Percentiles rank a stretch among this genome's conserved stretches.
These are phyloP conservation scores for Venturia asperata DNA, from an alignment of 2,329 filamentous ascomycete genomes.

Conservation along the genomic window DNA sequence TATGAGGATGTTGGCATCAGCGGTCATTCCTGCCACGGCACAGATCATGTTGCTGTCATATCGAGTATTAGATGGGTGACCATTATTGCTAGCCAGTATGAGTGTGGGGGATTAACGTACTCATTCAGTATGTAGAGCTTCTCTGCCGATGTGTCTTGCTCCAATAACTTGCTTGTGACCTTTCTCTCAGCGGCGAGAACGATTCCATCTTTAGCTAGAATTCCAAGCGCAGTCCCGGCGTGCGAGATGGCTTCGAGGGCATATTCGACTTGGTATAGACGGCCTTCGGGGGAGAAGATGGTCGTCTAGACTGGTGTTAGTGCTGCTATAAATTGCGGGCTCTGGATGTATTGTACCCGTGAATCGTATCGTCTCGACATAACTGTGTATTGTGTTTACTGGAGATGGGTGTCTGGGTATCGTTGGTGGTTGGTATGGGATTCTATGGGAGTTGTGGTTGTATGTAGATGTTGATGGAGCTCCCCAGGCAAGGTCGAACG, in stretches of 20 bases:
- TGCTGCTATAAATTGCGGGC: constrained; percentile 19
- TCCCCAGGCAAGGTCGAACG: constrained; percentile 6
- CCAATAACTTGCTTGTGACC: constrained; percentile 96
- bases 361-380: constrained; percentile 99
- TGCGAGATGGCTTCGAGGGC: constrained; percentile 98
- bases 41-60: constrained; percentile 92
- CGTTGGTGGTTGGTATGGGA: background rate
- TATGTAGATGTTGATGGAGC: background rate
- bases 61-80: constrained; percentile 7
- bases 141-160: constrained; percentile 99
- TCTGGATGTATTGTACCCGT: constrained; percentile 56
- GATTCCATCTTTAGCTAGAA: constrained; percentile 96
- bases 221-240: constrained; percentile 91
- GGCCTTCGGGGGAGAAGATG: constrained; percentile 98
- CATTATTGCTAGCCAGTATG: background rate
- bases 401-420: background rate
- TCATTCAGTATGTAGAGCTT: constrained; percentile 99
- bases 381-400: constrained; percentile 26
- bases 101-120: constrained; percentile 46
- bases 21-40: constrained; percentile 97
- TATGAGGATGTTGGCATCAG: constrained; percentile 99
- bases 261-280: constrained; percentile 99
- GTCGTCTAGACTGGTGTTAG: constrained; percentile 61
- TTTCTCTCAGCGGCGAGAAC: constrained; percentile 97
- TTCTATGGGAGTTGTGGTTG: background rate